Evolutionary conservation across 768 basidiomycete genomes (phyloP), one percentile per base, ranked within the genome.

Genomic region (Naematelia aurantialba): DNA sequence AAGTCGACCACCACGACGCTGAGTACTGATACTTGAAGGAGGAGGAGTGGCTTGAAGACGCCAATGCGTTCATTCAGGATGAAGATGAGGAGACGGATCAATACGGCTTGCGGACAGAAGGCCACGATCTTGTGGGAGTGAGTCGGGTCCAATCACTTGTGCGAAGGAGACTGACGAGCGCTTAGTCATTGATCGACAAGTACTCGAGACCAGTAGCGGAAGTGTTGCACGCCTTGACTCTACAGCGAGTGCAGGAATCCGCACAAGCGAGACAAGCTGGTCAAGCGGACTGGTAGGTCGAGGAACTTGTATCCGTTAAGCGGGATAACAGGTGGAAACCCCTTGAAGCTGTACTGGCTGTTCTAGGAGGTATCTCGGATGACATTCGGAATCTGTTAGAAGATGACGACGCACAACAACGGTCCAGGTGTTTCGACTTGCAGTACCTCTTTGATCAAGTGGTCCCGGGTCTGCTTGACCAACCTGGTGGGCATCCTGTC

Each of bases 51-150:
- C 83, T 85, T 1, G 84, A 82, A 54, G 88, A 96, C 67, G 85
- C 89, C 2, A 97, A 98, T 66, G 85, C 87, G 2, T 98, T 98
- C 69, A 86, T 98, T 27, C 87, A 88, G 24, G 91, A 98, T 72
- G 93, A 97, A 70, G 91, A 96, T 55, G 94, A 97, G 60, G 91
- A 94, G 61, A 86, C 86, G 0, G 85, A 88, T 54, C 73, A 81
- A 1, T 93, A 91, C 71, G 89, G 88, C 55, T 82, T 91, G 30
- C 83, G 96, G 31, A 83, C 89, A 1, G 88, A 89, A 3, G 87
- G 87, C 2, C 87, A 91, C 66, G 94, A 97, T 69, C 78, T 97
- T 31, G 78, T 94, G 52, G 82, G 82, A 29, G 93, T 96, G 47
- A 60, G 79, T 71, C 30, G 12, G 42, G 11, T 11, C 29, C 45